Evolutionary conservation across 2,329 filamentous ascomycete species (phyloP), one percentile per base, ranked within the genome.

Genomic region (Corinectria fuckeliana): DNA sequence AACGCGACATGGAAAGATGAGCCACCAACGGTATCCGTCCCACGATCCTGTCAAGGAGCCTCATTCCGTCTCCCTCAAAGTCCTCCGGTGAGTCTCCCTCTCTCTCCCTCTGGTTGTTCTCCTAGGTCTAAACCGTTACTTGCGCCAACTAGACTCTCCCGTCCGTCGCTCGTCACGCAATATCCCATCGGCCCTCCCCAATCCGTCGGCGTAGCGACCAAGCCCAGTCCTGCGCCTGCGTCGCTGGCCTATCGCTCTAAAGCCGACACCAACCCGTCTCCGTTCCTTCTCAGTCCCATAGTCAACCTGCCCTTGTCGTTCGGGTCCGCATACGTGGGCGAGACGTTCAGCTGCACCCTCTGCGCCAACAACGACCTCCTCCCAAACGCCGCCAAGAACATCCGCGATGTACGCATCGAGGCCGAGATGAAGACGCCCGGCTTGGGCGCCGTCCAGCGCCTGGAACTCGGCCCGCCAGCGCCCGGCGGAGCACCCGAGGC

Each of bases 361-460:
- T 97, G 93, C 78, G 93, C 91, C n/a, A 97, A 97, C 80, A 94
- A 97, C 74, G 94, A 98, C 78, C 62, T 73, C 1, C 36, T 64
- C 5, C 61, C 36, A 47, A 65, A 70, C 58, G 63, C 65, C 38
- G 28, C 59, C 55, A 84, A 82, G 64, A 81, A 81, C 52, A 88
- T 96, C 38, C 89, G 87, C 62, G 91, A 91, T 56, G 90, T 97
- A 51, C 86, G 88, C 54, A 92, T 98, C 69, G 86, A 91, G 56
- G 95, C 93, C 0, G 93, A 97, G 77, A 96, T 99, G 89, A 96
- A 98, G 79, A 96, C 93, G 0, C 94, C 95, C 6, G 80, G 81
- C n/a, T 60, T 68, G 18, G 74, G 76, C 21, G 70, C 77, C 0
- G 88, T 89, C 3, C 87, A 90, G 55, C 87, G 88, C 28, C 82